Percentiles rank a stretch among this genome's conserved stretches.
These are phyloP conservation scores for Endocarpon pusillum DNA, from an alignment of 495 filamentous ascomycete genomes.

Conservation along the genomic window DNA sequence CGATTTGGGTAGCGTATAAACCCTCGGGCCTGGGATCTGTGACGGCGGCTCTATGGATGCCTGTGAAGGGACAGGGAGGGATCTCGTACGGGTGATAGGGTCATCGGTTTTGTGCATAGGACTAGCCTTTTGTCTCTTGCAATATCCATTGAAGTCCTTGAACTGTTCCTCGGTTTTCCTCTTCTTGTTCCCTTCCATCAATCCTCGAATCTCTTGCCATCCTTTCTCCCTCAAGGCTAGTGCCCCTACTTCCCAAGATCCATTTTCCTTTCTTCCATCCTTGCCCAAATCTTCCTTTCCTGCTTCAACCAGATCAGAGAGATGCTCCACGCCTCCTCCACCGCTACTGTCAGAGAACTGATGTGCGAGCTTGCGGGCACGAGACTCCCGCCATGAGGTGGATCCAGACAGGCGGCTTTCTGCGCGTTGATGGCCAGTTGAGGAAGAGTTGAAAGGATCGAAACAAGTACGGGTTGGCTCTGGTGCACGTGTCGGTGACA, in stretches of 20 bases:
- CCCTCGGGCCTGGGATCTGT: too few species aligned
- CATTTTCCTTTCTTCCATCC: constrained; percentile 12
- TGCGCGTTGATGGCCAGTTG: constrained; percentile 65
- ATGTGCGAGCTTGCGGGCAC: constrained; percentile 43
- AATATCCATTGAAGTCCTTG: too few species aligned
- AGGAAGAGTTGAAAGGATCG: constrained; percentile 68
- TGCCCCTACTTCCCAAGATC: constrained; percentile 1
- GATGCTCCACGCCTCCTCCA: constrained; percentile 33
- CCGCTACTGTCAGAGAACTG: constrained; percentile 52
- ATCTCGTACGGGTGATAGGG: too few species aligned
- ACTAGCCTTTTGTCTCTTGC: too few species aligned
- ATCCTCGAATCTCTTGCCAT: not conserved
- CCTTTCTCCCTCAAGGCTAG: not conserved
- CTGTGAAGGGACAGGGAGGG: too few species aligned
- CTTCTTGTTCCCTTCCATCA: too few species aligned
- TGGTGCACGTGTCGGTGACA: not conserved
- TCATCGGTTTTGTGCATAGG: too few species aligned
- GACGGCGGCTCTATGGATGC: too few species aligned
- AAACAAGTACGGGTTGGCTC: constrained; percentile 19
- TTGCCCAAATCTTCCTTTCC: constrained; percentile 8
- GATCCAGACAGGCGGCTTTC: constrained; percentile 41
- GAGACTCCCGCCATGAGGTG: constrained; percentile 53
- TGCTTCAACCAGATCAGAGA: constrained; percentile 2
- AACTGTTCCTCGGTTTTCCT: too few species aligned
- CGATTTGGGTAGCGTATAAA: too few species aligned